phyloP scores from a whole-genome alignment of 2,329 filamentous ascomycete genomes.

The Acrodontium crateriforme region DNA sequence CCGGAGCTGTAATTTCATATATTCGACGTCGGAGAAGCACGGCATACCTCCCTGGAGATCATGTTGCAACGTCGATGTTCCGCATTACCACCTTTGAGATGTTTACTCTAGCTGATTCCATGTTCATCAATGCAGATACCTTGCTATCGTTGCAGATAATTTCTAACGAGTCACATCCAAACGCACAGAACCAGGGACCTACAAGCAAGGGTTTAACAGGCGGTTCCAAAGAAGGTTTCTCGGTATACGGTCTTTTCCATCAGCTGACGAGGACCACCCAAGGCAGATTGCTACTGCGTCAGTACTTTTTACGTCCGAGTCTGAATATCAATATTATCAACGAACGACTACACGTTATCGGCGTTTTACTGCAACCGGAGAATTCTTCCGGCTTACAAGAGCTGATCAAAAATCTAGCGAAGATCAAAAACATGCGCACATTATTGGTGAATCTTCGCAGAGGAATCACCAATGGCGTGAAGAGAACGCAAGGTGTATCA shows the following conservation, averaged over 20 bases:
- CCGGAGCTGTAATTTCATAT: constrained; percentile 72
- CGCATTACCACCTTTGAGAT: constrained; percentile 53
- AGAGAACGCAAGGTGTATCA: constrained; percentile 48
- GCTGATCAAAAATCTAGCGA: constrained; percentile 49
- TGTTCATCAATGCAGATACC: constrained; percentile 72
- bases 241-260: constrained; percentile 71
- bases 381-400: constrained; percentile 45
- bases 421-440: constrained; percentile 61
- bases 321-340: constrained; percentile 53
- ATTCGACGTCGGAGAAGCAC: constrained; percentile 54
- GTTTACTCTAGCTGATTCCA: constrained; percentile 53
- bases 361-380: constrained; percentile 50
- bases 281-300: constrained; percentile 59
- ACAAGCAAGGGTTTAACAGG: constrained; percentile 38
- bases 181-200: constrained; percentile 61
- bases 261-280: constrained; percentile 63
- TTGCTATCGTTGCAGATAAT: constrained; percentile 74
- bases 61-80: constrained; percentile 41
- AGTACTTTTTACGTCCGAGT: constrained; percentile 68
- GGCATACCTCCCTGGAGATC: constrained; percentile 48
- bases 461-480: constrained; percentile 49
- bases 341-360: constrained; percentile 57
- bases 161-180: constrained; percentile 69
- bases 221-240: constrained; percentile 66
- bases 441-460: constrained; percentile 59